Evolutionary conservation across 257 asterid genomes (phyloP), one percentile per base, ranked within the genome.

Genomic region (Verbena officinalis): DNA sequence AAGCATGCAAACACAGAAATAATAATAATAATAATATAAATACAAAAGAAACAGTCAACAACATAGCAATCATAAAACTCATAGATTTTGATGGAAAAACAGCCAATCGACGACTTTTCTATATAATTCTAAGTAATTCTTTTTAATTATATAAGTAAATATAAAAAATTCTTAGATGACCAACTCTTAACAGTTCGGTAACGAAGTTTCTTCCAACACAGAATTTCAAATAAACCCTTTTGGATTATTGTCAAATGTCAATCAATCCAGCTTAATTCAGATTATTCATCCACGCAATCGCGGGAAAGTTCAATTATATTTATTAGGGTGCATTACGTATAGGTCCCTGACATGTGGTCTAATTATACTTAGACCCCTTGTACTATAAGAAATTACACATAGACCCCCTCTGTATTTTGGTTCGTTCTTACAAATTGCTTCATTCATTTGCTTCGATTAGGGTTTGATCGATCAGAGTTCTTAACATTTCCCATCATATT

Each of bases 141-240:
- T 60, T 17, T 11, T 15, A 20, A 62, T 9, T 44, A 67, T 39
- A 50, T 65, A 40, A 59, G 19, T 67, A 20, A 43, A 4, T 27
- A 59, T 24, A 27, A n/a, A n/a, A 30, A 30, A 36, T 50, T 44
- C 38, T 11, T 66, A 44, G 78, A 67, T 78, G 83, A 46, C 83
- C 77, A 67, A 58, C 73, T 74, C 78, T 51, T 36, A 72, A 44
- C 69, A 14, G 76, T 78, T 78, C 75, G 71, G 80, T 68, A 78
- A 68, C 74, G 74, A 75, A 64, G 67, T 65, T 71, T 58, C 59
- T 48, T 20, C 69, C 40, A 65, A 55, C 67, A 46, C 74, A 50
- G 24, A 55, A 45, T 55, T 56, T 48, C 24, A 53, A 58, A 36
- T 27, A 55, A 14, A 20, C 17, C 31, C 3, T 30, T 0, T 20